A percentile compares a stretch with the other conserved stretches of the same genome.
Evolutionary conservation across 1,139 yeast genomes (phyloP).

Genomic region (Suhomyces panamericanus): DNA sequence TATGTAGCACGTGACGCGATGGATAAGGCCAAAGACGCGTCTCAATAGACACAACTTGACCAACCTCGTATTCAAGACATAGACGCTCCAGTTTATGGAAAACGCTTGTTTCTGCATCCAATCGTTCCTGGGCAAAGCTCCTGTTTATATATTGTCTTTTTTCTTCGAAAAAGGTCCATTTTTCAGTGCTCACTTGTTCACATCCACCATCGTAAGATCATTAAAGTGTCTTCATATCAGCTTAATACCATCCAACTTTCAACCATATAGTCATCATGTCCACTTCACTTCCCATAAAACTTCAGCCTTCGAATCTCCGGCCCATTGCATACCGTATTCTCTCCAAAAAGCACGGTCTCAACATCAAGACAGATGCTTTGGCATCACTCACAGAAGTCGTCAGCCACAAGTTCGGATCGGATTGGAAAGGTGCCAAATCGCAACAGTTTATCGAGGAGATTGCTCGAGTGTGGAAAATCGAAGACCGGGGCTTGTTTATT

Average conservation of each 20-base stretch:
- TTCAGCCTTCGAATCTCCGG: constrained; percentile 78
- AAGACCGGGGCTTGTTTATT: constrained; percentile 81
- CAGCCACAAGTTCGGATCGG: constrained; percentile 76
- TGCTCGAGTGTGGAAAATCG: constrained; percentile 82
- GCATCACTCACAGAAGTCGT: constrained; percentile 68
- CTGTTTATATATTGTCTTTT: background rate
- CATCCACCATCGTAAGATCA: background rate
- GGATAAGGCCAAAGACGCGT: background rate
- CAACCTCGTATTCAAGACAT: too few species aligned
- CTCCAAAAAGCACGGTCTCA: constrained; percentile 90
- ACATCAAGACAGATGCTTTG: constrained; percentile 84
- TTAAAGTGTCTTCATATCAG: too few species aligned
- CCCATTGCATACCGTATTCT: constrained; percentile 89
- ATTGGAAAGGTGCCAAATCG: constrained; percentile 76
- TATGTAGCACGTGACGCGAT: background rate
- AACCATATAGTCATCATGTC: background rate
- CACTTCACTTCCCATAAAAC: constrained; percentile 53
- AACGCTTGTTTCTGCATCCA: background rate
- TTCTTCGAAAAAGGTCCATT: background rate
- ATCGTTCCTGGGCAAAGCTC: background rate
- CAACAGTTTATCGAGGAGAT: constrained; percentile 74
- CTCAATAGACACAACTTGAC: background rate
- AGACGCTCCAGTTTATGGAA: background rate
- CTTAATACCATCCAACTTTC: too few species aligned
- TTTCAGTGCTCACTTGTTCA: background rate